Conservation (phyloP, 805 yeast genomes). For the Monosporozyma aquatica region DNA sequence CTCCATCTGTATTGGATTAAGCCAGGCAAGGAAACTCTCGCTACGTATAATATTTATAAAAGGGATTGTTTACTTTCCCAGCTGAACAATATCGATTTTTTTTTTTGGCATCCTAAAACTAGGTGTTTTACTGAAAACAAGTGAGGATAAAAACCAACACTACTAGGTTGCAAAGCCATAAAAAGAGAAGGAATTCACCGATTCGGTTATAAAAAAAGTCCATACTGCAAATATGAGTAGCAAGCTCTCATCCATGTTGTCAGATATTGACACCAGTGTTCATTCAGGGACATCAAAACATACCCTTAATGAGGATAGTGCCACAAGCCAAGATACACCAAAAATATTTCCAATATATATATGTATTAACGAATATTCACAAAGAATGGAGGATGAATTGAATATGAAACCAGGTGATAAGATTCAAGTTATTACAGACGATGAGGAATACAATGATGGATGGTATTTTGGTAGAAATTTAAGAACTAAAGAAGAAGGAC, state of each 20-base stretch:
- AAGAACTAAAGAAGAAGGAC: slow-evolving; percentile 64
- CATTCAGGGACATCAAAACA: slow-evolving; percentile 2
- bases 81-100: too few relatives aligned
- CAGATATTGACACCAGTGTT: slow-evolving; percentile 7
- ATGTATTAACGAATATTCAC: slow-evolving; percentile 79
- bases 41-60: too few relatives aligned
- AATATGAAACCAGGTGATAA: slow-evolving; percentile 73
- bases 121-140: too few relatives aligned
- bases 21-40: too few relatives aligned
- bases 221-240: slow-evolving; percentile 5
- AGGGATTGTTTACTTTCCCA: too few relatives aligned
- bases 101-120: too few relatives aligned
- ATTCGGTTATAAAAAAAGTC: too few relatives aligned
- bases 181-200: too few relatives aligned
- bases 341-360: slow-evolving; percentile 30
- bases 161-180: too few relatives aligned
- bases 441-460: slow-evolving; percentile 88
- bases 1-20: too few relatives aligned
- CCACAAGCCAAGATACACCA: slow-evolving; percentile 4
- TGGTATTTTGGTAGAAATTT: slow-evolving; percentile 91
- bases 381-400: slow-evolving; percentile 85
- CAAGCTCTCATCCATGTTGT: slow-evolving; percentile 7
- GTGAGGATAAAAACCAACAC: too few relatives aligned
- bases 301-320: slow-evolving; percentile 2
- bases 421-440: slow-evolving; percentile 84